phyloP scores from a whole-genome alignment of 2,329 filamentous ascomycete genomes.

The Chaetomiaceae sp. region DNA sequence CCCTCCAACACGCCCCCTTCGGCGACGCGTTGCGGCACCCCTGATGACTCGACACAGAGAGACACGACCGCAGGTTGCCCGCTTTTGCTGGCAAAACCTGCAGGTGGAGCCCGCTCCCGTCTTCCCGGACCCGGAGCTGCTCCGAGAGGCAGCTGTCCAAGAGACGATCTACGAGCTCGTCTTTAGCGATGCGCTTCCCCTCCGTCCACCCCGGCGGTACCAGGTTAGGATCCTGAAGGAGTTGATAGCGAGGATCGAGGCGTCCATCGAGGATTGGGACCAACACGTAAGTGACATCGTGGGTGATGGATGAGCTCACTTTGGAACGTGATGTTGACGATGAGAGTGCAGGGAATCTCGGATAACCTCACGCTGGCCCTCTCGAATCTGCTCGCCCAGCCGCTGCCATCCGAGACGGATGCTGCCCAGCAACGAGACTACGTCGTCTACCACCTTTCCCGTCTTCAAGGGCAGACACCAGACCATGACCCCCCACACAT shows the following conservation, averaged over 20 bases:
- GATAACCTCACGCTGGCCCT: constrained; percentile 72
- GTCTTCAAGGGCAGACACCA: constrained; percentile 22
- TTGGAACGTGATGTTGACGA: background rate
- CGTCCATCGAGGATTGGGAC: constrained; percentile 74
- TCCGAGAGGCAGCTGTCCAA: constrained; percentile 62
- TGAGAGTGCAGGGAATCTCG: constrained; percentile 64
- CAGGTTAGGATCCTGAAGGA: constrained; percentile 68
- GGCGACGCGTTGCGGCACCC: too few species aligned
- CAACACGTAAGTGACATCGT: constrained; percentile 67
- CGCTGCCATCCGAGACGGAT: constrained; percentile 58
- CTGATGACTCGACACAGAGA: too few species aligned
- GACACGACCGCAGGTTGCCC: constrained; percentile 24
- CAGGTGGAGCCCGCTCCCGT: constrained; percentile 65
- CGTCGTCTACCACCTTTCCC: constrained; percentile 63
- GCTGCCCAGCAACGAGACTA: constrained; percentile 68
- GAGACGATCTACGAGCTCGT: constrained; percentile 60
- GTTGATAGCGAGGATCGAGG: constrained; percentile 66
- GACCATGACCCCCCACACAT: constrained; percentile 35
- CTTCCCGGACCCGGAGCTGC: constrained; percentile 55
- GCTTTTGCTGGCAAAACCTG: constrained; percentile 71
- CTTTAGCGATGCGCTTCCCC: constrained; percentile 55
- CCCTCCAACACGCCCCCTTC: too few species aligned
- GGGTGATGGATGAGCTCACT: background rate
- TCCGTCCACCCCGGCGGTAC: constrained; percentile 65
- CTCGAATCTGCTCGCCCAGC: constrained; percentile 58